Base-by-base conservation (phyloP, 768 basidiomycete species). In the Ephemerocybe angulata region DNA sequence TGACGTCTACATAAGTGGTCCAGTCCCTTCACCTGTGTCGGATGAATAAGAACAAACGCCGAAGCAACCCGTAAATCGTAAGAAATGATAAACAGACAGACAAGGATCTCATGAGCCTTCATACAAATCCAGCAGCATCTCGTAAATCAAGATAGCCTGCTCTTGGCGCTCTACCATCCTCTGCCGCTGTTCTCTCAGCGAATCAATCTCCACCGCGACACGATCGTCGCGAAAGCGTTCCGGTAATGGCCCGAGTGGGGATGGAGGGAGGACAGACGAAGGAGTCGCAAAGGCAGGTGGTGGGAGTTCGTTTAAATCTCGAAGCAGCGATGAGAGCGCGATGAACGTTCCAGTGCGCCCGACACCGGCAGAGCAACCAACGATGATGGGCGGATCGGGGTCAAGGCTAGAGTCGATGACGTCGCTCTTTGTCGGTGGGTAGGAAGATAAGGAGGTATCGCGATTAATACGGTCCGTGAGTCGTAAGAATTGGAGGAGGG, bases 271-370 rank as follows among this genome's bases (percentile, higher is more conserved):
- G 10, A 68, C 60, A 41, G 71, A 66, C 5, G 68, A 58, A 10
- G 64, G 65, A 3, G 68, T 62, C 8, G 68, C 67, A 8, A 56
- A 65, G 53, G 63, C 54, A 21, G 77, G 59, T 8, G 72, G 63
- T n/a, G 69, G 68, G 22, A 81, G 73, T 53, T 85, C 72, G 28
- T 73, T 77, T 57, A 82, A 69, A 29, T 75, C 67, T 27, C 90
- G 87, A n/a, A 93, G 75, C 33, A 94, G 73, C 12, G 91, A 93
- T 8, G 83, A 83, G 37, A 93, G 65, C 0, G 88, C 84, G 64
- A 95, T 88, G 70, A 92, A 93, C 5, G 91, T 81, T 17, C 93
- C 93, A 3, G 93, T 93, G 31, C 93, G 80, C 3, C 93, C 93
- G 55, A 94, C 78, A 3, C 93, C 93, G 1, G 93, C 93, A 25